Evolutionary conservation across 768 basidiomycete genomes (phyloP), one percentile per base, ranked within the genome.

Genomic region (Psilocybe sp.): DNA sequence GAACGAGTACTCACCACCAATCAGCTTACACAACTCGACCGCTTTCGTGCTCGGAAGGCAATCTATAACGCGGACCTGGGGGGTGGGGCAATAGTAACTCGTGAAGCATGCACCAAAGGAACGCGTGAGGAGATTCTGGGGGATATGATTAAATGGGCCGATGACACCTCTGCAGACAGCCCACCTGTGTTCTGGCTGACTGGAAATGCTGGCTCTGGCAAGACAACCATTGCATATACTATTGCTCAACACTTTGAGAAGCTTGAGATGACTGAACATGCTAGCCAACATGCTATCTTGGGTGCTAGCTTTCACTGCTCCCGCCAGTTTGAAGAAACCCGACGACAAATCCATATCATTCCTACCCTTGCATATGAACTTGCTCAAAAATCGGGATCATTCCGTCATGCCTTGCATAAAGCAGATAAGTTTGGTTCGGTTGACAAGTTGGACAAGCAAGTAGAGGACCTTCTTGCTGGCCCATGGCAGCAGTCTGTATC

Each of bases 241-340:
- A 49, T 57, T 8, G 49, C 53, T 16, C 15, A 40, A n/a, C 8
- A 32, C 12, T 55, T 55, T 34, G 49, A 56, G n/a, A 32, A 32
- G 7, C 18, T 9, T 32, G 36, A 16, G 9, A 41, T 3, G 4
- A 18, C 37, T n/a, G 10, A 10, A 9, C 3, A 55, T 19, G n/a
- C 37, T 15, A 28, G 34, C 15, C 13, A 40, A 5, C 14, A 47
- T 31, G 50, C 40, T 42, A 23, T 51, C 28, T 38, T 64, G 16
- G 53, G 52, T 4, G 61, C 39, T 19, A 61, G 50, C 46, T 64
- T 64, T 41, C 53, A 63, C 19, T 62, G 59, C 47, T 64, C 63
- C 13, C 61, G 54, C 18, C 59, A 54, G 41, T 60, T 58, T 38
- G 37, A 38, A 38, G 37, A 50, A 20, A 45, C 49, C 20, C 37